Conservation (phyloP, 768 basidiomycete species). For the Trametes elegans region DNA sequence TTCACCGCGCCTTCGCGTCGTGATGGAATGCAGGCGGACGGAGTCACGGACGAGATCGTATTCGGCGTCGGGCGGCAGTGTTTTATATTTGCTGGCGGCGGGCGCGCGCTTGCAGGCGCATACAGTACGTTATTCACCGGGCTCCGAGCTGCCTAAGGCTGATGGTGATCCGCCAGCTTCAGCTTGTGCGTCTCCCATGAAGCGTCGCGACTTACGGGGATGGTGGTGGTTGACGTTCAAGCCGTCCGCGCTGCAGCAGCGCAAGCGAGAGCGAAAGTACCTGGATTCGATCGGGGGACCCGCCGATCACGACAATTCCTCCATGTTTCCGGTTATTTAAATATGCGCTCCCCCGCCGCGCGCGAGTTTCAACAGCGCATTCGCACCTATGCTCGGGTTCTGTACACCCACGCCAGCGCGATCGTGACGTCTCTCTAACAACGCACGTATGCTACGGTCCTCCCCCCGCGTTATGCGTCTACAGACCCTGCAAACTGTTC, state of each 20-base stretch:
- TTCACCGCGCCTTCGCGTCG: not conserved
- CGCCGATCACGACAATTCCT: not conserved
- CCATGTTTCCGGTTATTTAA: constrained; percentile 1
- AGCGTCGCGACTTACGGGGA: not conserved
- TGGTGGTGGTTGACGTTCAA: constrained; percentile 5
- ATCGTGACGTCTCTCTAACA: too few species aligned
- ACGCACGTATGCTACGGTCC: too few species aligned
- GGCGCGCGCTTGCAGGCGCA: constrained; percentile 1
- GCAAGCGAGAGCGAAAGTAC: not conserved
- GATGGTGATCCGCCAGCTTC: not conserved
- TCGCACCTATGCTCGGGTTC: not conserved
- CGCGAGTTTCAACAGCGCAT: not conserved
- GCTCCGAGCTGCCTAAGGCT: not conserved
- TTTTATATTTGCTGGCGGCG: constrained; percentile 3
- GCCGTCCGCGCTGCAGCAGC: not conserved
- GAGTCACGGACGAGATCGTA: not conserved
- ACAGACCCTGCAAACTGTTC: too few species aligned
- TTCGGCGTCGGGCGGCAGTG: constrained; percentile 6
- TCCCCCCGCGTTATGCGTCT: too few species aligned
- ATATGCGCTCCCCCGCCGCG: not conserved
- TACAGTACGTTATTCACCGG: not conserved
- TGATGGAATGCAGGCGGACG: not conserved
- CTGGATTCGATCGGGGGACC: not conserved
- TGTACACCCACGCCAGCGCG: not conserved
- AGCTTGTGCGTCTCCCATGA: not conserved